phyloP scores from a whole-genome alignment of 164 flowering plant genomes.

The Chimonanthus salicifolius region DNA sequence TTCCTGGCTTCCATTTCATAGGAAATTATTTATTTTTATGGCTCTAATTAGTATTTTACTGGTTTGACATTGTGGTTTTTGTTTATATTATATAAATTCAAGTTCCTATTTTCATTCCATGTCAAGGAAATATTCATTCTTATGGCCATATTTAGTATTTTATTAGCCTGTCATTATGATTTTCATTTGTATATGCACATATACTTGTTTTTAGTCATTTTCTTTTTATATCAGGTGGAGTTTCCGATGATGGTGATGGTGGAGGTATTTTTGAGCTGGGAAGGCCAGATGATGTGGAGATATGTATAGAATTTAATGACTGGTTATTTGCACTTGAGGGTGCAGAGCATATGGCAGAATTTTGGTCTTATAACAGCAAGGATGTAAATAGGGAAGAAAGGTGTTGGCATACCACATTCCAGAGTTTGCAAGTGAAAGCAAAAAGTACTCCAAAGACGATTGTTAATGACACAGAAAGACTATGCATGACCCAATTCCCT shows the following conservation, averaged over 20 bases:
- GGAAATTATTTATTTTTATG: too few relatives aligned
- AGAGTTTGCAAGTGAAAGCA: slow-evolving; percentile 55
- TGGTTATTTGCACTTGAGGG: slow-evolving; percentile 99
- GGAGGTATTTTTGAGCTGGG: slow-evolving; percentile 50
- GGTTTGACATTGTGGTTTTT: too few relatives aligned
- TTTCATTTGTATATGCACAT: too few relatives aligned
- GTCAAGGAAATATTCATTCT: too few relatives aligned
- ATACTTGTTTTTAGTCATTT: background rate
- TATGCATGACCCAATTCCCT: slow-evolving; percentile 35
- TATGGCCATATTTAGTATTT: too few relatives aligned
- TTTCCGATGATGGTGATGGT: slow-evolving; percentile 32
- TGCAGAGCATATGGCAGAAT: slow-evolving; percentile 60
- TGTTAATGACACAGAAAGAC: slow-evolving; percentile 25
- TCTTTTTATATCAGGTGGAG: slow-evolving; percentile 38
- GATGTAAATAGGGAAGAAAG: slow-evolving; percentile 59
- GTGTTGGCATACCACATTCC: slow-evolving; percentile 89
- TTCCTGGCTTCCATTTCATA: too few relatives aligned
- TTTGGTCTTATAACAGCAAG: slow-evolving; percentile 34
- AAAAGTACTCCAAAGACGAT: slow-evolving; percentile 46
- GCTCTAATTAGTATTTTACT: too few relatives aligned
- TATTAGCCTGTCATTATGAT: too few relatives aligned
- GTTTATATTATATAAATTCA: too few relatives aligned
- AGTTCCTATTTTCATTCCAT: too few relatives aligned
- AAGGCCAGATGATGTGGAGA: slow-evolving; percentile 80
- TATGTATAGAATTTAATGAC: slow-evolving; percentile 70